Evolutionary conservation across 1,284 basidiomycete genomes (phyloP), one percentile per base, ranked within the genome.

Genomic region (Cutaneotrichosporon mucoides): DNA sequence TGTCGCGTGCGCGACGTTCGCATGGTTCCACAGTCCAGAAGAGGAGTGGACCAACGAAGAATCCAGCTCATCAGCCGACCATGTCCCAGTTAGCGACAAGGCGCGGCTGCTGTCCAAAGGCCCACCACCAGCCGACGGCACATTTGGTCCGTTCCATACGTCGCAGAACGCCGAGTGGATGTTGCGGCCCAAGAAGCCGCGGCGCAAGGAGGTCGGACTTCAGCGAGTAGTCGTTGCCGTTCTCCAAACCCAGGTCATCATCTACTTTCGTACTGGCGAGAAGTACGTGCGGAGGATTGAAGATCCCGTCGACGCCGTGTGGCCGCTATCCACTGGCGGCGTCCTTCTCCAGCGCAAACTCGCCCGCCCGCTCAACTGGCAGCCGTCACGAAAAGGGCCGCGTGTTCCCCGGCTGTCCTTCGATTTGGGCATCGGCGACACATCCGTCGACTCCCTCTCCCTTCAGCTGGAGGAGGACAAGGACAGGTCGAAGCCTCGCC

Each of bases 221-320:
- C 67, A 50, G 16, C 71, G 84, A 80, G 87, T 84, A 2, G 81
- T 91, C 1, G 90, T 89, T 70, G 81, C 95, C 44, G 90, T 94
- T 69, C 79, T 93, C 16, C 83, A 88, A 43, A 86, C 84, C 66
- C 83, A 87, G 36, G 88, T 86, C 45, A 86, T 85, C 68, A 84
- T 93, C 47, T 90, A 86, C 70, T 81, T 88, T 55, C 79, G 84
- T 55, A 86, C 87, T 55, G 92, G 92, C 2, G 76, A 84, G 41
- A 86, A 90, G 67, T 86, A 87, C 68, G 87, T 86, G 0, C 86
- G 92, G 65, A 84, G 87, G n/a, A 77, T 94, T 0, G 92, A 92
- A 0, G 93, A 92, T 72, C 81, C 86, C 53, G 86, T 92, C 5
- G 83, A 86, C 16, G 82, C 80, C 57, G 89, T 87, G 1, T 93